Evolutionary conservation across 768 basidiomycete genomes (phyloP), one percentile per base, ranked within the genome.

Genomic region (Russula sp.): DNA sequence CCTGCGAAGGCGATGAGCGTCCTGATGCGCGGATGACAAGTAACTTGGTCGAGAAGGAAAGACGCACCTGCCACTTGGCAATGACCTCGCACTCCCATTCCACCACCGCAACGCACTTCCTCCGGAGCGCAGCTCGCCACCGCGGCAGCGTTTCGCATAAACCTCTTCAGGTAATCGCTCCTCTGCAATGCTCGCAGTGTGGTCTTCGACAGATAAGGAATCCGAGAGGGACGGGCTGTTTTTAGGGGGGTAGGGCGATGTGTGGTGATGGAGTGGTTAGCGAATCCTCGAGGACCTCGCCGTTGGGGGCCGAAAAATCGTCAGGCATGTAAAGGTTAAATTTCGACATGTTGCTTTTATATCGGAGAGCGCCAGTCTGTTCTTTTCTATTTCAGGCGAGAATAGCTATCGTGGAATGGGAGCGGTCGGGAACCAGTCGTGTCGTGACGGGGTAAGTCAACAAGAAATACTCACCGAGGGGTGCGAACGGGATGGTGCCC

Each of bases 81-180:
- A 92, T 76, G 39, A 84, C 66, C 65, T 74, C 67, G 4, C 84
- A 86, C 74, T 92, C 90, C 70, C 76, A 73, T 39, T 78, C 73
- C 27, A 92, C 81, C 44, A 72, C 74, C 61, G 71, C 73, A 47
- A 90, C 77, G 16, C 92, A 74, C 59, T 68, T 71, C 44, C 80
- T 72, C 20, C 91, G 81, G 45, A 89, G 74, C 0, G 75, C 78
- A 31, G 84, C 82, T 65, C 88, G 75, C 90, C 89, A 91, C 71
- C 77, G 73, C 6, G 83, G 80, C 62, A 93, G 71, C 0, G 79
- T 1, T 79, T 73, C 45, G 86, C 81, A 70, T 92, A 93, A 9
- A 87, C 79, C 66, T 89, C 83, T 31, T 73, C 71, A 2, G 73
- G 69, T 32, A 71, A 67, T 11, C 71, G 49, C 5, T 74, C 75